Evolutionary conservation across 306 rosid genomes (phyloP).

Genomic region (Macrotyloma uniflorum): DNA sequence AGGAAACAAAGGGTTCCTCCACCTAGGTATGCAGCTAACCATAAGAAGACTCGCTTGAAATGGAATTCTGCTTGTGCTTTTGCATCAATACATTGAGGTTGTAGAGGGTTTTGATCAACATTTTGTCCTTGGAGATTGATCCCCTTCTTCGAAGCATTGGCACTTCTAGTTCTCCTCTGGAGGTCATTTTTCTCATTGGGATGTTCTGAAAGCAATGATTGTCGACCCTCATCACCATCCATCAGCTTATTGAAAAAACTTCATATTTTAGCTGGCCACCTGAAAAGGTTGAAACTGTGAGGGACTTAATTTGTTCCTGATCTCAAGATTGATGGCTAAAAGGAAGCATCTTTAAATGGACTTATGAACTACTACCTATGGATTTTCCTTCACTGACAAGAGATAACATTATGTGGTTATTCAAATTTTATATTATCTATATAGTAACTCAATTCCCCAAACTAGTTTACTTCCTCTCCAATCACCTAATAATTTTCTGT

Average conservation of each 20-base stretch:
- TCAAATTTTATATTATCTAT: not conserved
- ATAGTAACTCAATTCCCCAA: not conserved
- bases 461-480: too few species aligned
- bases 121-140: slow-evolving; percentile 37
- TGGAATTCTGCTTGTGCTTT: slow-evolving; percentile 49
- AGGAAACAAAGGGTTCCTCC: slow-evolving; percentile 74
- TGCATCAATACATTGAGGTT: not conserved
- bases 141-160: slow-evolving; percentile 29
- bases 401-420: not conserved
- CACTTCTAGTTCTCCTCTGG: slow-evolving; percentile 49
- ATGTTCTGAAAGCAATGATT: slow-evolving; percentile 57
- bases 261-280: slow-evolving; percentile 30
- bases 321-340: not conserved
- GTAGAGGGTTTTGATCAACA: slow-evolving; percentile 18
- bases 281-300: slow-evolving; percentile 12
- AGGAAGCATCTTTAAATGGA: not conserved
- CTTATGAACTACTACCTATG: too few species aligned
- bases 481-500: too few species aligned
- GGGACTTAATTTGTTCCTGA: not conserved
- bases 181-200: slow-evolving; percentile 47
- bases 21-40: slow-evolving; percentile 59
- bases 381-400: not conserved
- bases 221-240: slow-evolving; percentile 57
- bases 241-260: slow-evolving; percentile 41
- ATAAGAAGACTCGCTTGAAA: slow-evolving; percentile 49